Evolutionary conservation across 257 asterid genomes (phyloP).

Genomic region (Solanum dulcamara): DNA sequence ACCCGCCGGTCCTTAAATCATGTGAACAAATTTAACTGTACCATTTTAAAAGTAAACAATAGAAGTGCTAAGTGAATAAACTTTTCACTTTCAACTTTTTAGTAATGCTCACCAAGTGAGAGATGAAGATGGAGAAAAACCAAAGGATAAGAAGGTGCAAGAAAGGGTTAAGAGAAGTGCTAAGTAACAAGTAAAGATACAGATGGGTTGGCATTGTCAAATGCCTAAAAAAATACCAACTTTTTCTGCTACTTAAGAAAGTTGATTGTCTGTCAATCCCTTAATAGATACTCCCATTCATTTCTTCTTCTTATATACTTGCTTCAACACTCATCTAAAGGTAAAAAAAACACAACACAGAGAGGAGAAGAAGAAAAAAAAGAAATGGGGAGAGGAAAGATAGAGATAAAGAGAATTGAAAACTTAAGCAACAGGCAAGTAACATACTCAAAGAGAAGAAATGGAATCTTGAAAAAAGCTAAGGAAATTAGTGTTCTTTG

Average conservation of each 20-base stretch:
- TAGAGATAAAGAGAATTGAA: constrained; percentile 52
- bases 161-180: background rate
- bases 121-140: background rate
- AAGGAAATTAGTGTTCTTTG: constrained; percentile 64
- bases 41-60: no score
- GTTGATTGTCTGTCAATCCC: constrained; percentile 7
- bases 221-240: background rate
- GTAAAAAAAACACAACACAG: background rate
- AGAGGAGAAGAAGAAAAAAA: background rate
- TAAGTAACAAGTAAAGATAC: background rate
- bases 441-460: constrained; percentile 61
- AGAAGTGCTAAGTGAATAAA: background rate
- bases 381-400: constrained; percentile 19
- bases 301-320: background rate
- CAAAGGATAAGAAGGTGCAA: background rate
- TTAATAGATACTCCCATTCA: background rate
- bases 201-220: background rate
- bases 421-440: constrained; percentile 64
- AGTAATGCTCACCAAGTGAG: background rate
- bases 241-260: constrained; percentile 4
- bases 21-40: background rate
- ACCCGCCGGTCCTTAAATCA: background rate
- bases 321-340: background rate
- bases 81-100: background rate
- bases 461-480: constrained; percentile 65